Evolutionary conservation across 2,329 filamentous ascomycete genomes (phyloP).

Genomic region (Fusarium camptoceras): DNA sequence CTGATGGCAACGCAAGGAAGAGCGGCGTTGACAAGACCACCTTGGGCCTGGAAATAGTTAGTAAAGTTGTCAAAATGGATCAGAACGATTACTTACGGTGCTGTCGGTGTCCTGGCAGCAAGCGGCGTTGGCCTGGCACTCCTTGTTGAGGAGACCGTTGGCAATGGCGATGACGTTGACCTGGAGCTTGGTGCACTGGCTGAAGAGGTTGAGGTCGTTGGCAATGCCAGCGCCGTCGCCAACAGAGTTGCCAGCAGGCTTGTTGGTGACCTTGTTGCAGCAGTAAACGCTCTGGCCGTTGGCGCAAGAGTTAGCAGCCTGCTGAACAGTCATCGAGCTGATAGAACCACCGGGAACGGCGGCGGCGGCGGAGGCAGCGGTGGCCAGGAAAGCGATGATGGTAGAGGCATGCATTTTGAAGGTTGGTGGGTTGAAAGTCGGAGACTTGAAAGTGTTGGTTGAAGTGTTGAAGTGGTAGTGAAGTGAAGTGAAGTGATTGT

Average conservation of each 20-base stretch:
- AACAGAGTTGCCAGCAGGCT: not conserved
- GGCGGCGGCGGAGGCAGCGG: not conserved
- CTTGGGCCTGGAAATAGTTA: not conserved
- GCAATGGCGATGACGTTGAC: constrained; percentile 4
- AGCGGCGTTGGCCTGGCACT: constrained; percentile 11
- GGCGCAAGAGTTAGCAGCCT: constrained; percentile 3
- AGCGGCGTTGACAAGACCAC: constrained; percentile 11
- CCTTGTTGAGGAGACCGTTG: constrained; percentile 10
- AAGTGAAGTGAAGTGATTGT: too few relatives aligned
- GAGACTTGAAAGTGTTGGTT: too few relatives aligned
- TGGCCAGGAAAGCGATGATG: constrained; percentile 10
- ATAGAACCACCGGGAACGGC: not conserved
- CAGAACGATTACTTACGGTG: not conserved
- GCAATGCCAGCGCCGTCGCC: constrained; percentile 4
- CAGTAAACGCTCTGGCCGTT: constrained; percentile 11
- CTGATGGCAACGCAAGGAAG: constrained; percentile 9
- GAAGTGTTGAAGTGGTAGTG: too few relatives aligned
- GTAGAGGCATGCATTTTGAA: constrained; percentile 10
- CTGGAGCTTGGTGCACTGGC: constrained; percentile 10
- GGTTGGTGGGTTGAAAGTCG: not conserved
- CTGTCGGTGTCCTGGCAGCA: not conserved
- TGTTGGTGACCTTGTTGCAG: constrained; percentile 15
- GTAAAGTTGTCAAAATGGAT: not conserved
- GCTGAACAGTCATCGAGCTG: constrained; percentile 1
- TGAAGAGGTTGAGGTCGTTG: constrained; percentile 2